These are phyloP conservation scores for Nemania sp. DNA, from an alignment of 2,329 filamentous ascomycete genomes.

Conservation along the genomic window DNA sequence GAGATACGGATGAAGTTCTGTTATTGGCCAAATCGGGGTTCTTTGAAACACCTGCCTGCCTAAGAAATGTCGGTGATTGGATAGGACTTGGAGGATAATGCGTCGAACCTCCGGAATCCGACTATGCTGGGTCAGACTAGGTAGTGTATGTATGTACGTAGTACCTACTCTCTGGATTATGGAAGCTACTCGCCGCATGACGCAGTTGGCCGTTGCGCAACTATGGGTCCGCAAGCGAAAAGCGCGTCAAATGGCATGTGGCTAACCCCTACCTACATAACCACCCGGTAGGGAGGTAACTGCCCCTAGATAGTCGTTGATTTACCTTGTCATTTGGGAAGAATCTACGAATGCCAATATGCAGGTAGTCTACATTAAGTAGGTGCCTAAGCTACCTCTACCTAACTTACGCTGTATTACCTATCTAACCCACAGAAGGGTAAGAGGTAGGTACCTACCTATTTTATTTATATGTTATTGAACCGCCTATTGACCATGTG, in stretches of 20 bases:
- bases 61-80: constrained; percentile 2
- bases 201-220: constrained; percentile 31
- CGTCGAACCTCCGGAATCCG: constrained; percentile 1
- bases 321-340: no score
- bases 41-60: neutral
- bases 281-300: no score
- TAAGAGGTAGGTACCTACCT: no score
- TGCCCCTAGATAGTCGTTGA: no score
- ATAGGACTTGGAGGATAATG: neutral
- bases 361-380: no score
- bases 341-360: no score
- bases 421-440: no score
- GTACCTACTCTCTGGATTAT: neutral
- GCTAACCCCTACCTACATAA: neutral
- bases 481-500: neutral
- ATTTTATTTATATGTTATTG: neutral
- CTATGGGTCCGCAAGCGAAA: constrained; percentile 23
- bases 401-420: no score
- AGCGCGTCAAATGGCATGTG: constrained; percentile 16
- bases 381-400: neutral
- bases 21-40: neutral
- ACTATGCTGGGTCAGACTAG: no score
- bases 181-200: constrained; percentile 31
- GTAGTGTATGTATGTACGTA: neutral
- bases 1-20: neutral